Base-by-base conservation (phyloP, 768 basidiomycete genomes). In the Calocera viscosa region DNA sequence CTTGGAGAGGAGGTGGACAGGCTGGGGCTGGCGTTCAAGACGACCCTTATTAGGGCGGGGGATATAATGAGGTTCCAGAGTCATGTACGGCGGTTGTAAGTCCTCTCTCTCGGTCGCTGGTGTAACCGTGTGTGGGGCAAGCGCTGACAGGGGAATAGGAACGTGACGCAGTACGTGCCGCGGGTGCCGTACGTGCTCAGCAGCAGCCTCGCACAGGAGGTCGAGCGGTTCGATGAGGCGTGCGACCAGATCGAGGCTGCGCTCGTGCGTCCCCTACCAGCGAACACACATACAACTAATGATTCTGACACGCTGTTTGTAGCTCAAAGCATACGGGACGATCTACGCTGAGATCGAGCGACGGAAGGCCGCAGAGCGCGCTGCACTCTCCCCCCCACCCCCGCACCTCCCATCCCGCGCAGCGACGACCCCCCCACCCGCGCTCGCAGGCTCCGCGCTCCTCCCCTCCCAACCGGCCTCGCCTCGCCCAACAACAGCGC, bases 181-280 rank as follows among this genome's bases (percentile, higher is more conserved):
- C 24, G 30, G 5, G 53, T 32, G 30, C 53, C 53, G 53, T 60
- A 60, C 30, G 53, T 26, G 53, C 53, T 60, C 14, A 60, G 53
- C 53, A 60, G 30, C 30, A 28, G 53, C 30, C 30, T 60, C 2
- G 53, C 53, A 26, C 14, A 26, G 30, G 53, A 60, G 22, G 53
- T 60, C 14, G 53, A 60, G 26, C 11, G 30, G 30, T 60, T 60
- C 30, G 53, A 60, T 26, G 53, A 60, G 22, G 53, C 53, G 14
- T 26, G 26, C 30, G 53, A 60, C 19, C 26, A 60, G 53, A 26
- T 60, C 30, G 53, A 60, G 53, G 53, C 53, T 60, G 53, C 53
- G 14, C 53, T 60, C 14, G 53, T 60, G 30, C 53, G 53, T 32
- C 53, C 24, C 8, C 53, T 10, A 5, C 30, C 7, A 12, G 11